A percentile compares a stretch with the other conserved stretches of the same genome.
phyloP scores from a whole-genome alignment of 2,329 filamentous ascomycete genomes.

The Blumeriella jaapii region DNA sequence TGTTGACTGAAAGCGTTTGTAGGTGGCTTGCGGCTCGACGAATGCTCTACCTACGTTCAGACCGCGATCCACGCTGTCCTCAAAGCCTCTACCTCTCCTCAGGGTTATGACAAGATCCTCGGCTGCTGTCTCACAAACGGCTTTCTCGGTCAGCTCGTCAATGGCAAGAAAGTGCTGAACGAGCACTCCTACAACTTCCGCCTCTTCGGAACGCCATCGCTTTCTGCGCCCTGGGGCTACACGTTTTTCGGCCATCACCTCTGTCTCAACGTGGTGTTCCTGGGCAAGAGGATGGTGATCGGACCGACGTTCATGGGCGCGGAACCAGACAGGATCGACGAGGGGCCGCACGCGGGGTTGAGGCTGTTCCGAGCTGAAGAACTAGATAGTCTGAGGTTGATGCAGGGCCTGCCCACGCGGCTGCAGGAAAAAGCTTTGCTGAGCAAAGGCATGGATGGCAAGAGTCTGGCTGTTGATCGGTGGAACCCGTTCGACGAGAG shows the following conservation, averaged over 20 bases:
- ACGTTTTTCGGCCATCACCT: conserved; percentile 62
- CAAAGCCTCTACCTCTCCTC: conserved; percentile 18
- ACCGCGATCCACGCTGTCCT: conserved; percentile 19
- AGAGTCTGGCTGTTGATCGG: conserved; percentile 37
- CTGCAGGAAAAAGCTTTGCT: conserved; percentile 23
- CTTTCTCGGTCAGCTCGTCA: conserved; percentile 22
- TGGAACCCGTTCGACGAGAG: conserved; percentile 78
- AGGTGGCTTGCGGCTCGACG: conserved; percentile 23
- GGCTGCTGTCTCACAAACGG: conserved; percentile 23
- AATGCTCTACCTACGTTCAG: conserved; percentile 17
- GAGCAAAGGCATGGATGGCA: conserved; percentile 26
- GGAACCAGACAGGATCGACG: conserved; percentile 49
- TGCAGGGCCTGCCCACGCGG: conserved; percentile 22
- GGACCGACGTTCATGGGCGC: conserved; percentile 71
- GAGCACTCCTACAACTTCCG: conserved; percentile 24
- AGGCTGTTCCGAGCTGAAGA: conserved; percentile 20
- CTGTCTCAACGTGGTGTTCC: conserved; percentile 60
- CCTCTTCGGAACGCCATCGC: conserved; percentile 20
- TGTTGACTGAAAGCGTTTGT: neutral
- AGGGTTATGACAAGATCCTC: conserved; percentile 22
- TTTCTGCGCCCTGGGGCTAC: conserved; percentile 20
- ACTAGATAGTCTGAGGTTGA: conserved; percentile 22
- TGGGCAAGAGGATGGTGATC: conserved; percentile 52
- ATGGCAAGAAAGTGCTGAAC: conserved; percentile 22
- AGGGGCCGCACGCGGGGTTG: conserved; percentile 22